Evolutionary conservation across 148 eudicot species (phyloP).

Genomic region (Cornus florida): DNA sequence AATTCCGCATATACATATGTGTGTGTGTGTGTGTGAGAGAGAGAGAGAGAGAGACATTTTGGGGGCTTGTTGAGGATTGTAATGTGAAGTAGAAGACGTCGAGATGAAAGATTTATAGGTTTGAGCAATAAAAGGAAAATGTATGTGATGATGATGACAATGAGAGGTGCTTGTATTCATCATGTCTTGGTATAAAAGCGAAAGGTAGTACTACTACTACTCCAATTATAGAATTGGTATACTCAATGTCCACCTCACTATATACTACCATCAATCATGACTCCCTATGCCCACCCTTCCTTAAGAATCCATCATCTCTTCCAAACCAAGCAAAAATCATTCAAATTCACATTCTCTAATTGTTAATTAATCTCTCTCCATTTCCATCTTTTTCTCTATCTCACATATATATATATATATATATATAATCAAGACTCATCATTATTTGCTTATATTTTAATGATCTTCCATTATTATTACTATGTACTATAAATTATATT

Average conservation of each 20-base stretch:
- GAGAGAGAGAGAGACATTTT: too few relatives aligned
- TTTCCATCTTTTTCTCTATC: background rate
- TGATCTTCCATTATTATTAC: too few relatives aligned
- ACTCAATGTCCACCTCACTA: constrained; percentile 6
- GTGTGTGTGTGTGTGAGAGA: too few relatives aligned
- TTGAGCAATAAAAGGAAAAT: background rate
- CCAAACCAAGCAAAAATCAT: constrained; percentile 14
- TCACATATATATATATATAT: too few relatives aligned
- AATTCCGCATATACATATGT: too few relatives aligned
- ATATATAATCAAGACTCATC: too few relatives aligned
- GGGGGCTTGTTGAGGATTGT: too few relatives aligned
- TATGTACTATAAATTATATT: too few relatives aligned
- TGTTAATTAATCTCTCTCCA: background rate
- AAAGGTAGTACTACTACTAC: constrained; percentile 3
- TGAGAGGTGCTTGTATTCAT: constrained; percentile 11
- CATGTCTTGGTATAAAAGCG: constrained; percentile 28
- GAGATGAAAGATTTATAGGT: background rate
- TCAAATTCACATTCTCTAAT: background rate
- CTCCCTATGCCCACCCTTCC: constrained; percentile 1
- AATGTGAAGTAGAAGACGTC: too few relatives aligned
- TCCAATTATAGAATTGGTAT: background rate
- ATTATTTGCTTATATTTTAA: too few relatives aligned
- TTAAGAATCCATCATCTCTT: constrained; percentile 22
- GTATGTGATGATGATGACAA: background rate
- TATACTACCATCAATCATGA: constrained; percentile 28